A percentile compares a stretch with the other conserved stretches of the same genome.
phyloP scores from a whole-genome alignment of 2,329 filamentous ascomycete species.

The Calonectria pteridis region DNA sequence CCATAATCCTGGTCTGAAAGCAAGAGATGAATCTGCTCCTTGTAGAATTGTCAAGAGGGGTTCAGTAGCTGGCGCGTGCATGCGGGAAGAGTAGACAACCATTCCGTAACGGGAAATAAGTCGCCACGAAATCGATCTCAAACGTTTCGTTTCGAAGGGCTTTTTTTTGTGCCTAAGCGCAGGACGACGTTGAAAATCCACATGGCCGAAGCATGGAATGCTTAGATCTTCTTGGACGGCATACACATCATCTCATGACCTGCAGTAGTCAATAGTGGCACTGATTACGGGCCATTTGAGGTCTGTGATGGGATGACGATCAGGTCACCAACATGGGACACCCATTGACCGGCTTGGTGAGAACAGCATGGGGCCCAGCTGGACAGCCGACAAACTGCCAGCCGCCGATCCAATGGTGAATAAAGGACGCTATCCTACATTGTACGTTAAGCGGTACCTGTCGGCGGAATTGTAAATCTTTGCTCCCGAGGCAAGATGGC shows the following conservation, averaged over 20 bases:
- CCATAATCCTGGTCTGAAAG: slow-evolving; percentile 8
- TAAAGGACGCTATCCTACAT: background rate
- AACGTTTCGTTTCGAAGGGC: slow-evolving; percentile 8
- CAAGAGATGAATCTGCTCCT: background rate
- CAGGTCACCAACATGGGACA: background rate
- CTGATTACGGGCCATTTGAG: background rate
- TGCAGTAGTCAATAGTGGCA: background rate
- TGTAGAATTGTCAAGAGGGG: slow-evolving; percentile 1
- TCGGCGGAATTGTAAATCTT: background rate
- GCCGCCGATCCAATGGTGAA: slow-evolving; percentile 4
- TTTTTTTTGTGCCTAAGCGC: background rate
- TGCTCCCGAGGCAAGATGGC: background rate
- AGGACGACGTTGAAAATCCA: background rate
- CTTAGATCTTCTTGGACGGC: background rate
- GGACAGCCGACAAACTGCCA: background rate
- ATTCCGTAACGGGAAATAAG: slow-evolving; percentile 2
- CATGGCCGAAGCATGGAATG: background rate
- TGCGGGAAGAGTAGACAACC: slow-evolving; percentile 11
- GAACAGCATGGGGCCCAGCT: background rate
- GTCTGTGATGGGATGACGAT: background rate
- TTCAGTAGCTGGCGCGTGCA: slow-evolving; percentile 17
- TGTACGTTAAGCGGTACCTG: background rate
- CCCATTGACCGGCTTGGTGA: background rate
- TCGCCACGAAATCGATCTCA: background rate
- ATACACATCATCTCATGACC: background rate